Evolutionary conservation across 345 rosid species (phyloP).

Genomic region (Eucalyptus lansdowneana): DNA sequence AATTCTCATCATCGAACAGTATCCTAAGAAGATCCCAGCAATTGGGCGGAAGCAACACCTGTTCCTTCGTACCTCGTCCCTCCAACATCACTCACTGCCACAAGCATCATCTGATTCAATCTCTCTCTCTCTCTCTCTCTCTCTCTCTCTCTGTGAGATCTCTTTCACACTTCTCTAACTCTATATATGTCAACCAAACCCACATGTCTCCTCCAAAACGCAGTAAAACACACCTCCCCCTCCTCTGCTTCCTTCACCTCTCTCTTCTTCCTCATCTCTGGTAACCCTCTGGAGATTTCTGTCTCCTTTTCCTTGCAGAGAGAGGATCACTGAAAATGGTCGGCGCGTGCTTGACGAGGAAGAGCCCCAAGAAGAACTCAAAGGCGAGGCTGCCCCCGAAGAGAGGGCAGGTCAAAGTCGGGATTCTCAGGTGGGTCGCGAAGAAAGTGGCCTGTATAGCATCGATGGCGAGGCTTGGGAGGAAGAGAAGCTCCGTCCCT

Average conservation of each 20-base stretch:
- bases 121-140: background rate
- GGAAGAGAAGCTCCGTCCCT: background rate
- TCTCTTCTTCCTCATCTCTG: background rate
- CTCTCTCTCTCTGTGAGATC: background rate
- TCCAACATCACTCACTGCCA: background rate
- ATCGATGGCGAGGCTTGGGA: background rate
- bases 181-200: background rate
- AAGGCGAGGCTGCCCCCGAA: background rate
- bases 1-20: background rate
- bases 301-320: background rate
- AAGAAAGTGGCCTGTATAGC: background rate
- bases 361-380: background rate
- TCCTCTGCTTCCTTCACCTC: background rate
- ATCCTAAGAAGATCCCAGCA: background rate
- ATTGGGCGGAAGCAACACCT: background rate
- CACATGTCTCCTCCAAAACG: background rate
- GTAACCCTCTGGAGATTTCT: background rate
- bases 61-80: background rate
- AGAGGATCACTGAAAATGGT: background rate
- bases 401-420: constrained; percentile 1
- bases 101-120: background rate
- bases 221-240: background rate
- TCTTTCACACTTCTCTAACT: background rate
- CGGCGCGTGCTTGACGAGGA: background rate
- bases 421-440: background rate